Base-by-base conservation (phyloP, 1,284 basidiomycete genomes). In the Apiotrichum gracile region DNA sequence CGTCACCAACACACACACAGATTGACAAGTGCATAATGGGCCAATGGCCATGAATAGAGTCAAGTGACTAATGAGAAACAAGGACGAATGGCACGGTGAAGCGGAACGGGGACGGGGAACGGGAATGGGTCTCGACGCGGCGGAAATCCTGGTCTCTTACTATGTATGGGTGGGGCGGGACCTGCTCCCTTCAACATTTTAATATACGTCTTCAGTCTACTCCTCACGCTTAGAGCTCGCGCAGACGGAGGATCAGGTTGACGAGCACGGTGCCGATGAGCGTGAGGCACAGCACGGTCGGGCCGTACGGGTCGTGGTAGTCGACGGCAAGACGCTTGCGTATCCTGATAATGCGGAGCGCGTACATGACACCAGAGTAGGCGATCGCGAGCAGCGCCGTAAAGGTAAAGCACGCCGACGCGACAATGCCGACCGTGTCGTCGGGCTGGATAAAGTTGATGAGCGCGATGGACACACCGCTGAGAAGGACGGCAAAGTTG, bases 301-400 rank as follows among this genome's bases (percentile, higher is more conserved):
- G 90, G 16, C 91, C 91, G 64, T 85, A 88, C 73, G 84, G 88
- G 59, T 79, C 91, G 71, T 93, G 91, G 74, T 94, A 96, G 49
- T 74, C 63, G 58, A 87, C 83, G 1, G 90, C 89, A 45, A 82
- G 80, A 38, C 86, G 81, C 53, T 81, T 79, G 34, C 90, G 80
- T 61, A 98, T 81, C 62, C 83, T 84, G 52, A 82, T 67, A 13
- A 91, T 86, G 47, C 94, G 85, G 71, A 85, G 87, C n/a, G 90
- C 81, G 72, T 94, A 98, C 63, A 94, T 87, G 54, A 81, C 80
- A 3, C 87, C 88, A 1, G 87, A 83, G 76, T 98, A 98, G 17
- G 86, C 84, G 62, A 97, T 90, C 3, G 91, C 83, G 44, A 90
- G 74, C n/a, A 98, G 81, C 16, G 96, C 88, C 9, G 88, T 84